Base-by-base conservation (phyloP, 768 basidiomycete species). In the Leccinum sublutescens region DNA sequence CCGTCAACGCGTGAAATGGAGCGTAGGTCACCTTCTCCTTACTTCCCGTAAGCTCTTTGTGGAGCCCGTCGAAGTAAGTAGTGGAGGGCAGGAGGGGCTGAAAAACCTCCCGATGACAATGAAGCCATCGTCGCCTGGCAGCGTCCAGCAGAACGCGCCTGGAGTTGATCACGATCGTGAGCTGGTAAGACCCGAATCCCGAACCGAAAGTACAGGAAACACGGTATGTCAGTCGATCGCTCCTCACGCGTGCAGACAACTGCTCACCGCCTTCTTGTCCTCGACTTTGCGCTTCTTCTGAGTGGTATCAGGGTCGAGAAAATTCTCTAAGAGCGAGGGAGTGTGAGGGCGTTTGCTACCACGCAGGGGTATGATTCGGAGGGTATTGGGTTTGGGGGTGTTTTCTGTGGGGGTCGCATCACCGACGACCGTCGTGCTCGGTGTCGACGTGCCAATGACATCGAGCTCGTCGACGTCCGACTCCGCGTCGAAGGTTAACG, bases 51-150 rank as follows among this genome's bases (percentile, higher is more conserved):
- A 70, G 51, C 36, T 75, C 75, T 19, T 64, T 68, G 34, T 62
- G 62, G 21, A 84, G 61, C 11, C 68, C 64, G 4, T 75, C 69
- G 40, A 82, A 78, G 58, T 78, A 78, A 48, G 63, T 76, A 15
- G 70, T 71, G 1, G 72, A 54, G 1, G 82, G 81, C 21, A 85
- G 71, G 8, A 86, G 73, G 0, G 83, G 76, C 54, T 74, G 71
- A 60, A 86, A 78, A 12, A 84, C 66, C 31, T 75, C 64, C 0
- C 72, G 72, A 60, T 86, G 78, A 43, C 70, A 68, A 62, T 76
- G 67, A 10, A 85, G 57, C 81, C 83, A 85, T 23, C 71, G 73
- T 47, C 76, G 79, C 34, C 77, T 70, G 4, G 79, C 76, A 15
- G 72, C 68, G 33, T 83, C 81, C 33, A 79, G 65, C 1, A 64